A percentile compares a stretch with the other conserved stretches of the same genome.
phyloP scores from a whole-genome alignment of 768 basidiomycete genomes.

The Lactarius indigo region DNA sequence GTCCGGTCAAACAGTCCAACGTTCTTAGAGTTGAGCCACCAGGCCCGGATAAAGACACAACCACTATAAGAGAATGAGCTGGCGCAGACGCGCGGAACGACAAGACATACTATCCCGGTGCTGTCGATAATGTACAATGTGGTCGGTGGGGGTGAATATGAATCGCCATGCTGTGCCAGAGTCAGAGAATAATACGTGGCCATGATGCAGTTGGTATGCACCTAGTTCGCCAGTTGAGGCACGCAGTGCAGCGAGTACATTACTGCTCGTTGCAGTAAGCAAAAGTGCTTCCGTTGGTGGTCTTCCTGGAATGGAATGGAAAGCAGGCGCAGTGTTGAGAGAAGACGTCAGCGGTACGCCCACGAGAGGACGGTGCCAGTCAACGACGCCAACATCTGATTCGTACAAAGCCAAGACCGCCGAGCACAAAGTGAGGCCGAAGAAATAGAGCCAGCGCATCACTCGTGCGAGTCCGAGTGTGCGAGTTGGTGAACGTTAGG shows the following conservation, averaged over 20 bases:
- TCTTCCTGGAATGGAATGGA: slow-evolving; percentile 40
- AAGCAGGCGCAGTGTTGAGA: slow-evolving; percentile 52
- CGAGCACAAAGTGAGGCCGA: slow-evolving; percentile 21
- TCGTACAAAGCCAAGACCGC: slow-evolving; percentile 53
- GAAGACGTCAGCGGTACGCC: slow-evolving; percentile 65
- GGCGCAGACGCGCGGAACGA: not conserved
- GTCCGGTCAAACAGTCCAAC: slow-evolving; percentile 62
- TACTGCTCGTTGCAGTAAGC: slow-evolving; percentile 63
- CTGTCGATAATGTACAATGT: slow-evolving; percentile 59
- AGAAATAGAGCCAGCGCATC: slow-evolving; percentile 12
- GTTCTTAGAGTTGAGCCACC: slow-evolving; percentile 65
- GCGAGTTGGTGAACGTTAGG: not conserved
- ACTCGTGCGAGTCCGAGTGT: not conserved
- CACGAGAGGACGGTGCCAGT: slow-evolving; percentile 81
- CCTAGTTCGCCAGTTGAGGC: slow-evolving; percentile 67
- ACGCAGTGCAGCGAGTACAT: slow-evolving; percentile 74
- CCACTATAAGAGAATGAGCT: slow-evolving; percentile 38
- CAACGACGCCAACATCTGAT: slow-evolving; percentile 74
- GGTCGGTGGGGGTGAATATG: slow-evolving; percentile 66
- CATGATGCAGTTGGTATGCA: slow-evolving; percentile 34
- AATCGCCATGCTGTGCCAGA: slow-evolving; percentile 69
- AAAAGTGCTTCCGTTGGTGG: slow-evolving; percentile 45
- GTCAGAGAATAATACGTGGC: not conserved
- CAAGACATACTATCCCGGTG: slow-evolving; percentile 51
- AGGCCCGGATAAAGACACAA: slow-evolving; percentile 73